These are phyloP conservation scores for Clonostachys chloroleuca DNA, from an alignment of 2,329 filamentous ascomycete genomes.

Conservation along the genomic window DNA sequence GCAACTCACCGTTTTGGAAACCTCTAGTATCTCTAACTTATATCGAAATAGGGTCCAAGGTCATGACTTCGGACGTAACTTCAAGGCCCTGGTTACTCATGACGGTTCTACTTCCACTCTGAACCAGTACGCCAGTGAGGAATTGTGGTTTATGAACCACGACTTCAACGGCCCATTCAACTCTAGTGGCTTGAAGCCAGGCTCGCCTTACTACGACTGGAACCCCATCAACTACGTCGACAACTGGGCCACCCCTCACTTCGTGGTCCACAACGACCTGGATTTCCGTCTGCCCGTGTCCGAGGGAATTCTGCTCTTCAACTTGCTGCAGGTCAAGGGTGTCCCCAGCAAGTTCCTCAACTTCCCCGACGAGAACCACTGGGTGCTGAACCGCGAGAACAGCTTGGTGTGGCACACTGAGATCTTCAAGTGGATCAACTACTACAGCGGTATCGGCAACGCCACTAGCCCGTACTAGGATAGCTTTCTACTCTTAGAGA, in stretches of 20 bases:
- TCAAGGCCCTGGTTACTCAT: conserved; percentile 77
- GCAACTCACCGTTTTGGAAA: neutral
- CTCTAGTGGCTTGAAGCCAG: conserved; percentile 53
- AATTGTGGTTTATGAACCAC: conserved; percentile 57
- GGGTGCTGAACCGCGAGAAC: conserved; percentile 84
- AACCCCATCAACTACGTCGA: conserved; percentile 17
- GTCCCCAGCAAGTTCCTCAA: conserved; percentile 68
- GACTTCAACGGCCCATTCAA: conserved; percentile 52
- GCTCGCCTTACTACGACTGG: conserved; percentile 49
- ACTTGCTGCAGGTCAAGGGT: conserved; percentile 66
- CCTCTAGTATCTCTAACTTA: no score
- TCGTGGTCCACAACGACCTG: conserved; percentile 78
- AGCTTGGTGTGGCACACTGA: conserved; percentile 78
- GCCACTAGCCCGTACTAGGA: neutral
- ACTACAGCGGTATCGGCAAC: conserved; percentile 38
- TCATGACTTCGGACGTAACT: conserved; percentile 69
- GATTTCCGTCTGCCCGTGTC: conserved; percentile 82
- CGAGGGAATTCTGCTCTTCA: conserved; percentile 74
- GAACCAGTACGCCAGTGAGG: conserved; percentile 52
- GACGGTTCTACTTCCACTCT: conserved; percentile 70
- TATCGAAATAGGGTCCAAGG: conserved; percentile 59
- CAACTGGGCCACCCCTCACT: conserved; percentile 74
- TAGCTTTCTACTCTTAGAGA: neutral
- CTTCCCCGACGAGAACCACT: conserved; percentile 66
- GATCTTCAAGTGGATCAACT: conserved; percentile 69